Evolutionary conservation across 73 alveolate genomes (phyloP).

Genomic region (Stentor roeselii): DNA sequence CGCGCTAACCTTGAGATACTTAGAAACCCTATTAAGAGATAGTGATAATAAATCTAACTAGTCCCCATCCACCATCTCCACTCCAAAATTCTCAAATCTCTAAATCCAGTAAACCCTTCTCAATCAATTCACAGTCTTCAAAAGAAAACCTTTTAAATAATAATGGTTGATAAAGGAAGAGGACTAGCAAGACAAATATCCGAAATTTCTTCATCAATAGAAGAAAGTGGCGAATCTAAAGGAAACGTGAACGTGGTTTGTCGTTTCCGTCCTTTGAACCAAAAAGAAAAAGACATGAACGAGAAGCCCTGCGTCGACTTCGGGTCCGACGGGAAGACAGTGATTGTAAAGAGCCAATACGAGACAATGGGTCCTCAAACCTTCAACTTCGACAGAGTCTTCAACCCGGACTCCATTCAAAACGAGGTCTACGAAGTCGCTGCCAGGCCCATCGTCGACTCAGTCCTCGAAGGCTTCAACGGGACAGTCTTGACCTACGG

Average conservation of each 20-base stretch:
- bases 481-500: constrained; percentile 96
- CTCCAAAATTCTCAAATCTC: too few relatives aligned
- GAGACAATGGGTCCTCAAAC: not conserved
- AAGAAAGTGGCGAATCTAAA: not conserved
- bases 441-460: constrained; percentile 42
- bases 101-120: too few relatives aligned
- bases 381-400: not conserved
- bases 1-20: constrained; percentile 21
- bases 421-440: not conserved
- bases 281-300: not conserved
- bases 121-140: too few relatives aligned
- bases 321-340: not conserved
- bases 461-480: constrained; percentile 89
- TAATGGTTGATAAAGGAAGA: too few relatives aligned
- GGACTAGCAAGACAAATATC: too few relatives aligned
- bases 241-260: not conserved
- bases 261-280: constrained; percentile 10
- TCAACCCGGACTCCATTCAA: not conserved
- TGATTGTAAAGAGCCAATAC: not conserved
- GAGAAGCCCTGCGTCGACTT: constrained; percentile 4
- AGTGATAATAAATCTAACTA: too few relatives aligned
- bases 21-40: constrained; percentile 7
- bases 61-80: too few relatives aligned
- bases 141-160: too few relatives aligned
- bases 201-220: not conserved